phyloP scores from a whole-genome alignment of 805 yeast genomes.

The Candida oleophila region DNA sequence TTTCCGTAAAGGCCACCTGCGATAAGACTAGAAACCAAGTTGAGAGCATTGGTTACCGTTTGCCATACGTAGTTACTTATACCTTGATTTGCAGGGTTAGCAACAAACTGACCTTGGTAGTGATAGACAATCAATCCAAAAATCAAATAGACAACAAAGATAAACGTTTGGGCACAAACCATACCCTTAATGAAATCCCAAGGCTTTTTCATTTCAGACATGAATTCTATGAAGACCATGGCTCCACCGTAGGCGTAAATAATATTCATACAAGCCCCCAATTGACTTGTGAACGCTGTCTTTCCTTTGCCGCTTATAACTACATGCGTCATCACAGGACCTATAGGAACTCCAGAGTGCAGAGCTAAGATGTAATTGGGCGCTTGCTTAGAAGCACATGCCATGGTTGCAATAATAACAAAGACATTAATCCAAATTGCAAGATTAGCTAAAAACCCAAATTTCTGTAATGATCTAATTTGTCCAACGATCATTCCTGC shows the following conservation, averaged over 20 bases:
- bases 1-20: constrained; percentile 49
- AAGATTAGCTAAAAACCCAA: constrained; percentile 41
- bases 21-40: constrained; percentile 37
- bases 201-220: constrained; percentile 50
- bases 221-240: constrained; percentile 47
- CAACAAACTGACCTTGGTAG: constrained; percentile 45
- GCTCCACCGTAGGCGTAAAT: constrained; percentile 54
- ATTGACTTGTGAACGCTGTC: constrained; percentile 18
- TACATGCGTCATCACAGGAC: constrained; percentile 20
- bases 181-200: constrained; percentile 50
- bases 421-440: constrained; percentile 50
- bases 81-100: constrained; percentile 47
- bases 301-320: constrained; percentile 25
- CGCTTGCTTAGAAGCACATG: constrained; percentile 30
- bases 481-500: constrained; percentile 45
- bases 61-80: constrained; percentile 34
- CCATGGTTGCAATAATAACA: constrained; percentile 45
- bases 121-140: constrained; percentile 44
- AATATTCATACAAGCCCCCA: constrained; percentile 43
- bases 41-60: constrained; percentile 33
- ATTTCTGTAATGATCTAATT: constrained; percentile 35
- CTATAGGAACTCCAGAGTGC: constrained; percentile 17
- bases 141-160: constrained; percentile 37
- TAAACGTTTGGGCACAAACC: constrained; percentile 40
- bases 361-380: constrained; percentile 30